These are phyloP conservation scores for Candida sp. DNA, from an alignment of 1,139 yeast species.

Conservation along the genomic window DNA sequence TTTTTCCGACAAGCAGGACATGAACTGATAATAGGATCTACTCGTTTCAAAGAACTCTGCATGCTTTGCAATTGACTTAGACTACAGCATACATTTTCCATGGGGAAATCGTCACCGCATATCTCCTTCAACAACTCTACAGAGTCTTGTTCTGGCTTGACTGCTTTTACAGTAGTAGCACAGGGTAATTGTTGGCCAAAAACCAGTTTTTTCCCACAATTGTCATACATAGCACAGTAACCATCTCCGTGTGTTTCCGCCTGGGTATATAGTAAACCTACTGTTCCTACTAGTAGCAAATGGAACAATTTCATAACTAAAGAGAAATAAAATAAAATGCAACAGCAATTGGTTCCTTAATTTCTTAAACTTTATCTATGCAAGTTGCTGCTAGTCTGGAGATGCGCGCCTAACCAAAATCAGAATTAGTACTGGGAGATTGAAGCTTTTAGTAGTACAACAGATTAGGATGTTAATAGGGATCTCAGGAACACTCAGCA, in stretches of 20 bases:
- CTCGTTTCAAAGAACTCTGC: constrained; percentile 60
- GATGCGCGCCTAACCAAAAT: background rate
- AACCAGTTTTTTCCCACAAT: constrained; percentile 76
- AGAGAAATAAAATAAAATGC: background rate
- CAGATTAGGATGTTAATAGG: constrained; percentile 63
- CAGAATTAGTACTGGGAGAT: no score
- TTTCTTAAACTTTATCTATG: background rate
- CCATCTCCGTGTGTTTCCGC: constrained; percentile 25
- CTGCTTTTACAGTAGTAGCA: constrained; percentile 52
- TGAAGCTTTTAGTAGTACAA: no score
- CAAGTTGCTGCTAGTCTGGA: background rate
- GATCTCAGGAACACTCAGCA: constrained; percentile 64
- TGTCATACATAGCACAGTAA: constrained; percentile 56
- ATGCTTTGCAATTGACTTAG: constrained; percentile 30
- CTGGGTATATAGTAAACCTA: background rate
- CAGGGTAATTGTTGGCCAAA: constrained; percentile 85
- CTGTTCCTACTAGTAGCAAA: background rate
- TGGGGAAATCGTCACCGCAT: constrained; percentile 69
- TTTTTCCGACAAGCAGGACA: constrained; percentile 94
- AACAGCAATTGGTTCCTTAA: background rate
- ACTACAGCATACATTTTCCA: constrained; percentile 37
- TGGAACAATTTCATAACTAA: background rate
- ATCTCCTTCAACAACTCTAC: constrained; percentile 47
- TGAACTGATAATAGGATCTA: constrained; percentile 77
- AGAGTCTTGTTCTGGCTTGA: constrained; percentile 41